These are phyloP conservation scores for Ogataea glucozyma DNA, from an alignment of 805 yeast genomes.

Conservation along the genomic window DNA sequence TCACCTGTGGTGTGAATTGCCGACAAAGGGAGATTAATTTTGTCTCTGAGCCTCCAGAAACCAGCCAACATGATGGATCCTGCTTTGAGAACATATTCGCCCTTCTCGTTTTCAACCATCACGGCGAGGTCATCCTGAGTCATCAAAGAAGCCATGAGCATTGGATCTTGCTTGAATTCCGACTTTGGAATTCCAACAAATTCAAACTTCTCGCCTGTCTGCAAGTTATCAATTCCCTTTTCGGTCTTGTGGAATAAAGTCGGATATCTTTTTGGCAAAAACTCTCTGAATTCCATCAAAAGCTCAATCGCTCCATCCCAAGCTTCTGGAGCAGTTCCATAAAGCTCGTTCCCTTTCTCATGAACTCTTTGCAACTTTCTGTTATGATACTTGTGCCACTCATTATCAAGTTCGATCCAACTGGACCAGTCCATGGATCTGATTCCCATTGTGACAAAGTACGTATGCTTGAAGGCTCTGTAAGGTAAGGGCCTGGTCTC, in stretches of 20 bases:
- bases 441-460: slow-evolving; percentile 69
- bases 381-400: slow-evolving; percentile 58
- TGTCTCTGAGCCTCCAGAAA: slow-evolving; percentile 68
- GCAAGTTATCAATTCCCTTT: slow-evolving; percentile 50
- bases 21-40: slow-evolving; percentile 53
- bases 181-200: slow-evolving; percentile 29
- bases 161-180: slow-evolving; percentile 52
- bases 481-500: slow-evolving; percentile 60
- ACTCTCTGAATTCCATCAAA: slow-evolving; percentile 51
- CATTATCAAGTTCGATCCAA: slow-evolving; percentile 71
- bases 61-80: slow-evolving; percentile 69
- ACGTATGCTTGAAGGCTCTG: slow-evolving; percentile 66
- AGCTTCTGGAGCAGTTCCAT: slow-evolving; percentile 54
- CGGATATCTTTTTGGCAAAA: slow-evolving; percentile 61
- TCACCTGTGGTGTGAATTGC: slow-evolving; percentile 66
- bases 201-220: slow-evolving; percentile 54
- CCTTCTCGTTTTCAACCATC: slow-evolving; percentile 60
- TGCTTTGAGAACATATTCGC: slow-evolving; percentile 55
- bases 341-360: slow-evolving; percentile 46
- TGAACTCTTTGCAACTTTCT: slow-evolving; percentile 51
- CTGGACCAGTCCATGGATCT: slow-evolving; percentile 58
- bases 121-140: slow-evolving; percentile 69
- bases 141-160: slow-evolving; percentile 56
- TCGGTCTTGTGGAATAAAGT: slow-evolving; percentile 46
- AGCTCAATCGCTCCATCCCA: slow-evolving; percentile 56